Evolutionary conservation across 2,329 filamentous ascomycete genomes (phyloP), one percentile per base, ranked within the genome.

Genomic region (Aspergillus floridensis): DNA sequence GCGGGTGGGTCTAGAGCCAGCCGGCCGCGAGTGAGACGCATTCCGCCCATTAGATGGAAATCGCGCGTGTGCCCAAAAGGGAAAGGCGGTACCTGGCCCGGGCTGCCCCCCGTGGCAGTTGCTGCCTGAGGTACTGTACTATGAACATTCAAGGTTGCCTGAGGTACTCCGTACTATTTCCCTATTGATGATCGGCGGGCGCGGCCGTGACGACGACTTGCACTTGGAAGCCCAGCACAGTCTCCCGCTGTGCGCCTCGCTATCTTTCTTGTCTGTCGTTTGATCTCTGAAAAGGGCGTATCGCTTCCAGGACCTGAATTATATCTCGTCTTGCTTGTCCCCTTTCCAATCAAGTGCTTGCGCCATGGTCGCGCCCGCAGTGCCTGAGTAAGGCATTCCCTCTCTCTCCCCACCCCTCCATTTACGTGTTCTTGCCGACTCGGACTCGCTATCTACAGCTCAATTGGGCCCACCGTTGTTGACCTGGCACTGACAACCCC

Each of bases 301-400:
- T 56, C 47, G 38, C 24, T 57, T 41, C 24, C 35, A 22, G 32
- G 53, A 29, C 53, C 35, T 44, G 16, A 22, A 46, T 57, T 32
- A 29, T 24, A 21, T 29, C 57, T 29, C 54, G 41, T 54, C 24
- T 51, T 22, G 32, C 31, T 52, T 21, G 24, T 50, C 54, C 19
- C 46, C 35, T 47, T 29, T 47, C 59, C 63, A 64, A 68, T 22
- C 65, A 64, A 52, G 51, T 69, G 63, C 65, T 60, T 61, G 70
- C 80, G 79, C 78, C 71, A 90, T 90, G 88, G 84, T 90, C 75
- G 84, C 86, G 79, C 89, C 89, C 75, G 88, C 88, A 73, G 87
- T 91, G 65, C 88, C 88, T 68, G 89, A 91, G 88, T 91, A 81
- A 71, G 87, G 79, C 52, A 68, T 54, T 68, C 63, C 68, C 63